A percentile compares a stretch with the other conserved stretches of the same genome.
phyloP scores from a whole-genome alignment of 2,329 filamentous ascomycete genomes.

The Lanzia echinophila region DNA sequence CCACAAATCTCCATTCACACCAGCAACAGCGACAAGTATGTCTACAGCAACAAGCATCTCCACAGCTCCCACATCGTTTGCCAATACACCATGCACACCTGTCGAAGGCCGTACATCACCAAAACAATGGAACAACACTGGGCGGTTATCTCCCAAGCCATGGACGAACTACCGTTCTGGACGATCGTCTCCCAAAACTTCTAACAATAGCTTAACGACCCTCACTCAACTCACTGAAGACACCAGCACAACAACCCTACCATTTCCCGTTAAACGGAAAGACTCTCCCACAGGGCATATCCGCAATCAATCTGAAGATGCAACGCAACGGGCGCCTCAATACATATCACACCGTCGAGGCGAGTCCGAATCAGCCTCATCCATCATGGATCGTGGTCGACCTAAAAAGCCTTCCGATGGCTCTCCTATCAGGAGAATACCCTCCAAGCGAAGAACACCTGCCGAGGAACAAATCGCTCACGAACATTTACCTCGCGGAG shows the following conservation, averaged over 20 bases:
- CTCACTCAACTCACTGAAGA: neutral
- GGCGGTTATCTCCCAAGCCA: conserved; percentile 20
- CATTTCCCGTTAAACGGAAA: neutral
- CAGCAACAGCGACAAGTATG: conserved; percentile 18
- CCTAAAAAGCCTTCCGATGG: conserved; percentile 47
- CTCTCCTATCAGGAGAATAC: conserved; percentile 32
- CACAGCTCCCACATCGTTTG: conserved; percentile 20
- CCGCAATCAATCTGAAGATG: conserved; percentile 18
- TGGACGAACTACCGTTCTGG: conserved; percentile 12
- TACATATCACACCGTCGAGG: conserved; percentile 41
- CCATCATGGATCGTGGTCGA: conserved; percentile 56
- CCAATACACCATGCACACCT: conserved; percentile 15
- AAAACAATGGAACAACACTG: conserved; percentile 14
- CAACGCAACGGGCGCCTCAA: neutral
- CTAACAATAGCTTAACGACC: neutral
- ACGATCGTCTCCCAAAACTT: conserved; percentile 6
- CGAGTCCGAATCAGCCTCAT: conserved; percentile 49
- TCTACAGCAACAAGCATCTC: conserved; percentile 19
- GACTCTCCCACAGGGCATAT: conserved; percentile 15
- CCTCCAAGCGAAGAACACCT: conserved; percentile 6
- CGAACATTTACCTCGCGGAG: conserved; percentile 54
- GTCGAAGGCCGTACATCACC: conserved; percentile 21
- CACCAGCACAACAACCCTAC: neutral
- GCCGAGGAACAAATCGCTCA: conserved; percentile 49
- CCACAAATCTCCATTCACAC: conserved; percentile 35